Percentiles rank a stretch among this genome's conserved stretches.
Evolutionary conservation across 257 asterid genomes (phyloP).

Genomic region (Nyctanthes arbortristis): DNA sequence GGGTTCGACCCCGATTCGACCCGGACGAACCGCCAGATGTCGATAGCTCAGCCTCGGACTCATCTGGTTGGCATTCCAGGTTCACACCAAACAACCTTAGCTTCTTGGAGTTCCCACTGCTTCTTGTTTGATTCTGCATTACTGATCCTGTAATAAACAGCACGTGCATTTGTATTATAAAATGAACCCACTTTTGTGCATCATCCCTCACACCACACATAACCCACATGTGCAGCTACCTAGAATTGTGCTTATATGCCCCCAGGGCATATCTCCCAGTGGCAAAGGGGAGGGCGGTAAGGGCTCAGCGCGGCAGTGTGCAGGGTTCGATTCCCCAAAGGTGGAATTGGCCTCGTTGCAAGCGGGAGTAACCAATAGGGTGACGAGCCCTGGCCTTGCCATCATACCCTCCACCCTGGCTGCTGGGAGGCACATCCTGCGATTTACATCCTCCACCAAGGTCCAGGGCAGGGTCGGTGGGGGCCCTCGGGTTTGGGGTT

Average conservation of each 20-base stretch:
- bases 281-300: too few relatives aligned
- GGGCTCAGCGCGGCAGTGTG: too few relatives aligned
- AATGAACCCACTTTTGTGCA: neutral
- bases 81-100: conserved; percentile 90
- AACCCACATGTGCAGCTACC: neutral
- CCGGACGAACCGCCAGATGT: conserved; percentile 53
- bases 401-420: too few relatives aligned
- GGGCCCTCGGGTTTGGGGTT: too few relatives aligned
- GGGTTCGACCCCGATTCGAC: conserved; percentile 43
- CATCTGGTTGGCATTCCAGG: conserved; percentile 65
- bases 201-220: neutral
- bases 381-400: too few relatives aligned
- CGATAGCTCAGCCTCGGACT: conserved; percentile 35
- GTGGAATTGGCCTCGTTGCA: too few relatives aligned
- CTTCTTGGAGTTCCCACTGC: conserved; percentile 59
- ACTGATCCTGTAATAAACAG: conserved; percentile 28
- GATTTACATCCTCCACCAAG: too few relatives aligned
- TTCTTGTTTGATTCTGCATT: conserved; percentile 34
- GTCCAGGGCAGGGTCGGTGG: too few relatives aligned
- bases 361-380: too few relatives aligned
- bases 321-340: too few relatives aligned
- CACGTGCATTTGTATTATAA: neutral
- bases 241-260: neutral
- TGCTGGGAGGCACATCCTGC: too few relatives aligned
- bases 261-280: too few relatives aligned